Base-by-base conservation (phyloP, 768 basidiomycete genomes). In the Mycena epipterygia region DNA sequence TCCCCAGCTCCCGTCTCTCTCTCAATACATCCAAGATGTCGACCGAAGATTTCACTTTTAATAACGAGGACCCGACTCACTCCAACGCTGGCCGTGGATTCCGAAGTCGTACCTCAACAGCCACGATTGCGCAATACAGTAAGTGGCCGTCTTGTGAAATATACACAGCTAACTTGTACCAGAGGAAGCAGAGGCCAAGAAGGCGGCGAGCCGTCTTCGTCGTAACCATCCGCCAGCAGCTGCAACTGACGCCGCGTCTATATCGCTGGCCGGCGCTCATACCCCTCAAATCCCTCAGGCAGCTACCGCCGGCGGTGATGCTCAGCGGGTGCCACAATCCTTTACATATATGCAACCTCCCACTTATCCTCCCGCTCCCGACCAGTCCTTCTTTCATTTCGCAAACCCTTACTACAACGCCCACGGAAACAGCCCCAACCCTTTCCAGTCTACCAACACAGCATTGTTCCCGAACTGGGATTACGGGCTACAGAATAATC, bases 1-100 rank as follows among this genome's bases (percentile, higher is more conserved):
- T 61, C 19, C 48, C n/a, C n/a, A n/a, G n/a, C n/a, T n/a, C n/a
- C n/a, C n/a, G n/a, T n/a, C n/a, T n/a, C n/a, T 12, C 17, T 13
- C 29, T 58, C 32, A 39, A 39, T 17, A 27, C 41, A 25, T n/a
- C 8, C 29, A 55, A 56, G 29, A 65, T 65, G 64, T 65, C 64
- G 16, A 56, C 9, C 42, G 32, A 33, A 17, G 64, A 56, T 29
- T 65, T 65, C n/a, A 9, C 52, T 8, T 19, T 16, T 30, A 65
- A 65, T 9, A 65, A 65, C 19, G 33, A 64, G 12, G 29, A 55
- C 44, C n/a, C 63, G 7, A 29, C n/a, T 11, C 12, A 16, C 53
- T 27, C 32, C 23, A 16, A 9, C 4, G n/a, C 52, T 17, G 63
- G 62, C 37, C 63, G 39, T 55, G 63, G 63, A 21, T 41, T 9